Percentiles rank a stretch among this genome's conserved stretches.
Conservation (phyloP, 495 filamentous ascomycete genomes). For the Bathelium albidoporum region DNA sequence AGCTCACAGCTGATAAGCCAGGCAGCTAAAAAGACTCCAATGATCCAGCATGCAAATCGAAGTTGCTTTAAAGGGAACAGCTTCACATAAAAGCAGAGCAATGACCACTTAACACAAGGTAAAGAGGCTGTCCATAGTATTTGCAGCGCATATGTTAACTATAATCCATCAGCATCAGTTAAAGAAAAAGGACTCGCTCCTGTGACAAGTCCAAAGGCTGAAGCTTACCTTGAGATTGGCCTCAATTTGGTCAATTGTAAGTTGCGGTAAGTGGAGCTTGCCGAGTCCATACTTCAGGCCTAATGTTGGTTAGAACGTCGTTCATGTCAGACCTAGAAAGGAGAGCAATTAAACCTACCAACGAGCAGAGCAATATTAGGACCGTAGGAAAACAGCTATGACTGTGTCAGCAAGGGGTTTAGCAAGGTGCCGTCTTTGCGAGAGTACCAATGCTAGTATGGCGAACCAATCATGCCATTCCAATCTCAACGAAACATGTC, state of each 20-base stretch:
- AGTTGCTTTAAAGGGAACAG: slow-evolving; percentile 1
- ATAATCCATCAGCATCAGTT: not conserved
- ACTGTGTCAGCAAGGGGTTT: not conserved
- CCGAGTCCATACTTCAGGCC: not conserved
- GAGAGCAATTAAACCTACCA: not conserved
- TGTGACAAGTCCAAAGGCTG: not conserved
- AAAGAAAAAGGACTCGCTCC: not conserved
- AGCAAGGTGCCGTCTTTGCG: not conserved
- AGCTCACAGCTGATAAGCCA: slow-evolving; percentile 34
- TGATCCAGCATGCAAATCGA: slow-evolving; percentile 14
- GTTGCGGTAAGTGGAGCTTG: not conserved
- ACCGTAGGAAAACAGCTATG: not conserved
- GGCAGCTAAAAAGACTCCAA: slow-evolving; percentile 27
- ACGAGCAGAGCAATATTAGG: not conserved
- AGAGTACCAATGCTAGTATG: not conserved
- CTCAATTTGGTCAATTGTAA: not conserved
- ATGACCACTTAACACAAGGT: not conserved
- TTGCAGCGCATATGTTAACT: not conserved
- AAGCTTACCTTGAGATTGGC: not conserved
- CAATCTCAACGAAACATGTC: not conserved
- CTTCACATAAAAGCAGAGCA: not conserved
- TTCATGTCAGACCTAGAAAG: not conserved
- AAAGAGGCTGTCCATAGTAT: not conserved
- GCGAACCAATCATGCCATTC: not conserved
- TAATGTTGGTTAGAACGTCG: not conserved